phyloP scores from a whole-genome alignment of 345 rosid species.

The Salix purpurea region DNA sequence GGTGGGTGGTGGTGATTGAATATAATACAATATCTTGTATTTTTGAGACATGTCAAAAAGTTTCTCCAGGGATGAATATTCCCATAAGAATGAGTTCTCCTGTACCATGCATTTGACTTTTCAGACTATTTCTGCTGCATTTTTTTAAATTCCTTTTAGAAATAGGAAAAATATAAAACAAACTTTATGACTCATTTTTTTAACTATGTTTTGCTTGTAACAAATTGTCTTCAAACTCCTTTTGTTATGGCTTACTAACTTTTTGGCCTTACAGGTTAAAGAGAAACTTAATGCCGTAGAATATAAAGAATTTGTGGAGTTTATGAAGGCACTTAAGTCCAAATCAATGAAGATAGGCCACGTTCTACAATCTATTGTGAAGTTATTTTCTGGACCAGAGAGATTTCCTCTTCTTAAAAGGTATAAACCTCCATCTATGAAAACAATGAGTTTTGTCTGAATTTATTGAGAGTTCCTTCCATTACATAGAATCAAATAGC shows the following conservation, averaged over 20 bases:
- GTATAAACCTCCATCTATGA: slow-evolving; percentile 22
- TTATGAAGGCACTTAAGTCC: slow-evolving; percentile 80
- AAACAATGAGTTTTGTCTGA: no score
- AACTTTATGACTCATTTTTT: neutral
- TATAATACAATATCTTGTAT: neutral
- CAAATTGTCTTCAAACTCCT: neutral
- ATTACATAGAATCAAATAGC: no score
- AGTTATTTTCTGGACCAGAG: slow-evolving; percentile 61
- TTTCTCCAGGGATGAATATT: neutral
- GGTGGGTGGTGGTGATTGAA: neutral
- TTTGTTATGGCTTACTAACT: neutral
- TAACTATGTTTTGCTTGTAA: neutral
- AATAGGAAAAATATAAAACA: neutral
- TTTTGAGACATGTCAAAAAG: neutral
- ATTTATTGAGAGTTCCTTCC: no score
- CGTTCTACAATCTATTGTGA: slow-evolving; percentile 60
- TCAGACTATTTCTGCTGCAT: neutral
- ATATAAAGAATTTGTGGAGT: slow-evolving; percentile 77
- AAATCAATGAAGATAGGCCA: slow-evolving; percentile 54
- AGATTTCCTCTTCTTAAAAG: slow-evolving; percentile 65
- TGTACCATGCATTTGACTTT: neutral
- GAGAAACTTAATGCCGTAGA: slow-evolving; percentile 69
- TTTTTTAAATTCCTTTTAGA: neutral
- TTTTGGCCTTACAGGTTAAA: slow-evolving; percentile 45
- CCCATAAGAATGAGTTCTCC: neutral